Conservation (phyloP, 257 asterid species). For the Scutellaria barbata region DNA sequence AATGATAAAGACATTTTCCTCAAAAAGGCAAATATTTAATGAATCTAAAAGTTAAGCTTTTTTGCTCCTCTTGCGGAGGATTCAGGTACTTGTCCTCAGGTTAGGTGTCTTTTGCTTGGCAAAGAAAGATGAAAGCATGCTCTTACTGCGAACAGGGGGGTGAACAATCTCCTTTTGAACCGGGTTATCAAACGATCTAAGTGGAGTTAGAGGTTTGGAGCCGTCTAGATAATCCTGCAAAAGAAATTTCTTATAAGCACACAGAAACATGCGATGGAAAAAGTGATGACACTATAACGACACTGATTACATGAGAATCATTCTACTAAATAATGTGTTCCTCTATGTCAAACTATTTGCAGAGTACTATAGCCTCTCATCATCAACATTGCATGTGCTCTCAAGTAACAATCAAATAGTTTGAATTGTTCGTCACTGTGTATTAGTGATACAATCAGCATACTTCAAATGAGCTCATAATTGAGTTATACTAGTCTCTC, state of each 20-base stretch:
- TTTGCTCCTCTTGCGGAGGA: not conserved
- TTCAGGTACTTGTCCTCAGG: slow-evolving; percentile 43
- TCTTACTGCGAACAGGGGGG: slow-evolving; percentile 66
- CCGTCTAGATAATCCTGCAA: slow-evolving; percentile 64
- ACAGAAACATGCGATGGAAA: not conserved
- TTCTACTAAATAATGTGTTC: too few species aligned
- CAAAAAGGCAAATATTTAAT: slow-evolving; percentile 6
- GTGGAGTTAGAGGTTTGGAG: slow-evolving; percentile 57
- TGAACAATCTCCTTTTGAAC: slow-evolving; percentile 45
- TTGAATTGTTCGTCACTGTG: too few species aligned
- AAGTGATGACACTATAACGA: not conserved
- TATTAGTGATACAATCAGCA: too few species aligned
- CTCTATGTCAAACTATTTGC: too few species aligned
- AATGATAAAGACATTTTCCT: slow-evolving; percentile 31
- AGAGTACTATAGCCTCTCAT: too few species aligned
- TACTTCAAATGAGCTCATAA: too few species aligned
- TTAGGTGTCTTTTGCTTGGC: slow-evolving; percentile 66
- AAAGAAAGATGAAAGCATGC: slow-evolving; percentile 73
- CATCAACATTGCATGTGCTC: too few species aligned
- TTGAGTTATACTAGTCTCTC: too few species aligned
- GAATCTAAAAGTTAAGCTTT: not conserved
- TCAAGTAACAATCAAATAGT: too few species aligned
- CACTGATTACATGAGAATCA: too few species aligned
- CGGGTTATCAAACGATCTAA: slow-evolving; percentile 57
- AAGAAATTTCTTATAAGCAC: not conserved